Percentiles rank a stretch among this genome's conserved stretches.
These are phyloP conservation scores for Arthrobotrys iridis DNA, from an alignment of 2,329 filamentous ascomycete genomes.

Conservation along the genomic window DNA sequence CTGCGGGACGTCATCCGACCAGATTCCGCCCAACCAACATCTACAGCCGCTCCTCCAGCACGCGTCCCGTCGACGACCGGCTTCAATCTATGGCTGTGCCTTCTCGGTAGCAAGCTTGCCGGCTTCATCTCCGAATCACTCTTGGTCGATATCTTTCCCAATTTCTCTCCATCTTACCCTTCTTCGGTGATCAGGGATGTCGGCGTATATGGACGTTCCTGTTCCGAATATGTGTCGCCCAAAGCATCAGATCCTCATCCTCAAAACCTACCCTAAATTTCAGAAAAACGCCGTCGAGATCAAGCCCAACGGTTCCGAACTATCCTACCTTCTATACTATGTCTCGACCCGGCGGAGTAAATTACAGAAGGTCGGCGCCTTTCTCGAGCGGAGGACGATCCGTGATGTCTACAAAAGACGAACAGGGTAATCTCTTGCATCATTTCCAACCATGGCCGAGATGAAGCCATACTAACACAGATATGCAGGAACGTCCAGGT, in stretches of 20 bases:
- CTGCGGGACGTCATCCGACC: slow-evolving; percentile 52
- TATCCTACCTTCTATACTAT: slow-evolving; percentile 97
- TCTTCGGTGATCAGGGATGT: slow-evolving; percentile 36
- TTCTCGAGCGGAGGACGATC: slow-evolving; percentile 92
- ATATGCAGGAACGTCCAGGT: slow-evolving; percentile 83
- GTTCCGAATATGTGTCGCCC: slow-evolving; percentile 68
- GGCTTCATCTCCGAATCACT: slow-evolving; percentile 6
- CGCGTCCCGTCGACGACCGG: slow-evolving; percentile 17
- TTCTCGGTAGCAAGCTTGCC: slow-evolving; percentile 35
- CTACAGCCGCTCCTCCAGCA: not conserved
- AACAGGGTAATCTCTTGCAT: slow-evolving; percentile 72
- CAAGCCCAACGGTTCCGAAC: slow-evolving; percentile 94
- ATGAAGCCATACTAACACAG: slow-evolving; percentile 34
- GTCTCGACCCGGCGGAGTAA: slow-evolving; percentile 93
- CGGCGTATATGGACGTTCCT: slow-evolving; percentile 52
- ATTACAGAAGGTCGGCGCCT: slow-evolving; percentile 93
- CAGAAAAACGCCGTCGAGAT: slow-evolving; percentile 91
- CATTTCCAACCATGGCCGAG: not conserved
- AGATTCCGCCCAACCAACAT: slow-evolving; percentile 20
- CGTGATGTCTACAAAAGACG: slow-evolving; percentile 89
- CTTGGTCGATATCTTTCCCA: not conserved
- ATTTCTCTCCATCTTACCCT: not conserved
- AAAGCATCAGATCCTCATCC: slow-evolving; percentile 94
- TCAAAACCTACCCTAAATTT: slow-evolving; percentile 95
- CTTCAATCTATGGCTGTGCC: slow-evolving; percentile 36